phyloP scores from a whole-genome alignment of 176 grass and related monocot species.

The Carex scoparia region DNA sequence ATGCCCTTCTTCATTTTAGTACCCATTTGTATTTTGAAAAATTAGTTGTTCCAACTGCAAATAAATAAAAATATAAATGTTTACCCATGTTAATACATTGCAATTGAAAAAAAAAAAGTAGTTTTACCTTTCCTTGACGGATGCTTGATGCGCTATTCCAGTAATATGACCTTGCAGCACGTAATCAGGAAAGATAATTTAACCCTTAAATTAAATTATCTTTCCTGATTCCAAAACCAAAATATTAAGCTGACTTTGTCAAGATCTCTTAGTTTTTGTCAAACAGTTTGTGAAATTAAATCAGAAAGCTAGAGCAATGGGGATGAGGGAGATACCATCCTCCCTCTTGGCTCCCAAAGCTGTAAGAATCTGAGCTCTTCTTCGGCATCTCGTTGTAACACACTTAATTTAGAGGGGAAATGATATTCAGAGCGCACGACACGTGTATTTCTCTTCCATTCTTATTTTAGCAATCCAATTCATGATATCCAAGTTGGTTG shows the following conservation, averaged over 20 bases:
- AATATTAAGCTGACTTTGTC: neutral
- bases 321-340: neutral
- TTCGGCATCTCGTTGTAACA: neutral
- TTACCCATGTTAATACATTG: neutral
- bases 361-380: neutral
- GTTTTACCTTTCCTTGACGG: neutral
- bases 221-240: neutral
- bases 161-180: neutral
- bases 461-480: slow-evolving; percentile 22
- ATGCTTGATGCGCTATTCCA: neutral
- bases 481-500: neutral
- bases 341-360: slow-evolving; percentile 8
- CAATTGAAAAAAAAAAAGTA: neutral
- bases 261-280: neutral
- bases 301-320: slow-evolving; percentile 1
- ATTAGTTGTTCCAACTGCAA: slow-evolving; percentile 11
- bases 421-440: slow-evolving; percentile 1
- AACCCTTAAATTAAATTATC: neutral
- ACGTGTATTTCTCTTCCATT: slow-evolving; percentile 9
- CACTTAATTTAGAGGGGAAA: slow-evolving; percentile 10
- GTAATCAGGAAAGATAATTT: slow-evolving; percentile 22
- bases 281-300: neutral
- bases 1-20: slow-evolving; percentile 66
- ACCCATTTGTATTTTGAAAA: slow-evolving; percentile 27
- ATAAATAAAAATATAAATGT: neutral